phyloP scores from a whole-genome alignment of 1,284 basidiomycete genomes.

The Boletellus dicymbophilus region DNA sequence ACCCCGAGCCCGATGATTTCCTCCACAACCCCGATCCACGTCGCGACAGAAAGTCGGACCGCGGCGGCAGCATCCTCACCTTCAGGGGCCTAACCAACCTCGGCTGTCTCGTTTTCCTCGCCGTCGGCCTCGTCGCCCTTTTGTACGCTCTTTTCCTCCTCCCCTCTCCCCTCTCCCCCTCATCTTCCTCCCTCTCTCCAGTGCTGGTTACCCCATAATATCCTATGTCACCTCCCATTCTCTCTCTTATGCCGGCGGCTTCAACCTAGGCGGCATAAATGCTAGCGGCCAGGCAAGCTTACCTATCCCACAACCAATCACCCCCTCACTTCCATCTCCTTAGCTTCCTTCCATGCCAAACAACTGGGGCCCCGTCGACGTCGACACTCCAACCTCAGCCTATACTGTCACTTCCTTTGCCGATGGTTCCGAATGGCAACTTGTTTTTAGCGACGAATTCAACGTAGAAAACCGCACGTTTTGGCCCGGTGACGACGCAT shows the following conservation, averaged over 20 bases:
- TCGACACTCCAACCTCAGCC: conserved; percentile 52
- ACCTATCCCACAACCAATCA: not conserved
- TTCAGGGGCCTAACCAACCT: conserved; percentile 73
- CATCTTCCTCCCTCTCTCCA: conserved; percentile 27
- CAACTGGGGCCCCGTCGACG: conserved; percentile 59
- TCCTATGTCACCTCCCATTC: conserved; percentile 58
- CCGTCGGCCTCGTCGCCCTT: conserved; percentile 60
- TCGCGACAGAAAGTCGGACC: conserved; percentile 63
- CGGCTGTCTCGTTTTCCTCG: conserved; percentile 72
- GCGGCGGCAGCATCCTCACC: conserved; percentile 68
- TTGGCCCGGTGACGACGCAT: conserved; percentile 64
- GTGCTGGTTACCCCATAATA: conserved; percentile 83
- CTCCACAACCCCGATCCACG: conserved; percentile 78
- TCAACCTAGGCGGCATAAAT: conserved; percentile 83
- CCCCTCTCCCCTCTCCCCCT: not conserved
- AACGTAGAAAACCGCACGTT: conserved; percentile 80
- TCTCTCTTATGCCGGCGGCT: conserved; percentile 61
- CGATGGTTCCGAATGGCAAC: conserved; percentile 50
- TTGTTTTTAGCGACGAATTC: conserved; percentile 93
- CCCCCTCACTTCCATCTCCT: not conserved
- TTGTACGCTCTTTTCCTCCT: conserved; percentile 54
- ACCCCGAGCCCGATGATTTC: conserved; percentile 66
- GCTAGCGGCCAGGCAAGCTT: conserved; percentile 66
- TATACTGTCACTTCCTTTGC: conserved; percentile 46
- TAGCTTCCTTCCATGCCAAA: conserved; percentile 42